Percentiles rank a stretch among this genome's conserved stretches.
phyloP scores from a whole-genome alignment of 192 early-diverging fungal species.

The Entrophospora sp. region DNA sequence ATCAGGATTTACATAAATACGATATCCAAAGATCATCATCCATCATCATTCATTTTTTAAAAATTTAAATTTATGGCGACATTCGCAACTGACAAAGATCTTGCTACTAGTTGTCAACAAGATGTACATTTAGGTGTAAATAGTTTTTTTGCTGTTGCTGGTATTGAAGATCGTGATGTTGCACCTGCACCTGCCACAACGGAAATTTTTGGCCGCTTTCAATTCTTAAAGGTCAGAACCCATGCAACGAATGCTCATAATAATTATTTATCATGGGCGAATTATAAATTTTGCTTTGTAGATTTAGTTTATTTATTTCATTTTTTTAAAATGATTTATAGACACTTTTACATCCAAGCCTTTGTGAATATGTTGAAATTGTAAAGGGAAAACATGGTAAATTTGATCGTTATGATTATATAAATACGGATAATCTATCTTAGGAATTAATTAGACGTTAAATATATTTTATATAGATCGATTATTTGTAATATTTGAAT shows the following conservation, averaged over 20 bases:
- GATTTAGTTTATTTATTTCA: not conserved
- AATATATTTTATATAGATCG: constrained; percentile 31
- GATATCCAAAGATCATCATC: too few species aligned
- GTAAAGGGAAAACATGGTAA: constrained; percentile 53
- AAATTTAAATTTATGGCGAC: constrained; percentile 22
- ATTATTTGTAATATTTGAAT: constrained; percentile 36
- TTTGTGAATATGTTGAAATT: constrained; percentile 59
- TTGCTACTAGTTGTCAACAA: not conserved
- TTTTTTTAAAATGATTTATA: constrained; percentile 17
- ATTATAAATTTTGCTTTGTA: not conserved
- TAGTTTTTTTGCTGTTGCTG: constrained; percentile 12
- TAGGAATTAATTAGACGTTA: too few species aligned
- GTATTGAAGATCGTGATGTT: constrained; percentile 26
- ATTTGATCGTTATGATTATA: not conserved
- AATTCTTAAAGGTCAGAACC: constrained; percentile 32
- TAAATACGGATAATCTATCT: too few species aligned
- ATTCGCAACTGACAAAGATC: constrained; percentile 19
- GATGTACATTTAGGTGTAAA: constrained; percentile 15
- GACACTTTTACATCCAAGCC: constrained; percentile 46
- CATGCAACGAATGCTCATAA: not conserved
- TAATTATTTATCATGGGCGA: not conserved
- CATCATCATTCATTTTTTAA: too few species aligned
- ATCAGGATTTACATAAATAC: too few species aligned
- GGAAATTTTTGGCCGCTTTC: constrained; percentile 41
- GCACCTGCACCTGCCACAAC: constrained; percentile 31